Base-by-base conservation (phyloP, 805 yeast species). In the Teunomyces tritomae region DNA sequence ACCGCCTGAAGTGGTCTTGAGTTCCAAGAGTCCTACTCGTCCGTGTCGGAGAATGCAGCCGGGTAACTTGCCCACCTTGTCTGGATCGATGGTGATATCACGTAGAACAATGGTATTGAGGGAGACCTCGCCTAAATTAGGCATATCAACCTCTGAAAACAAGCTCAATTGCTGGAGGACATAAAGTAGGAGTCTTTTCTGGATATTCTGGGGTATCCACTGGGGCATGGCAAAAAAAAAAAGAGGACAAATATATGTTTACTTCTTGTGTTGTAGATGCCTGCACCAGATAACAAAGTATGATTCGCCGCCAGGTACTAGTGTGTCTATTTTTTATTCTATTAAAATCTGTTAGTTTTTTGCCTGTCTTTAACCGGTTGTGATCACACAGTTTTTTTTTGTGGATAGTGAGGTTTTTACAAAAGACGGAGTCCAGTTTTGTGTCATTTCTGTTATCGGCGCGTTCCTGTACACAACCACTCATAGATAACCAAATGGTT, bases 151-250 rank as follows among this genome's bases (percentile, higher is more conserved):
- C 54, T 85, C 87, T 1, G 96, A 86, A 59, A 91, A 88, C 36
- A 91, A 68, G 11, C 91, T 82, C 39, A 90, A 78, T 64, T 89
- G 92, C 61, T 87, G 88, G 24, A 91, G 76, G 4, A 90, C 80
- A 64, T 89, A 89, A 37, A 87, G 80, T 37, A 91, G 78, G 33
- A 90, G 77, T 56, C 96, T 74, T 67, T 87, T 86, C 59, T 90
- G 96, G 36, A 91, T 74, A 65, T 86, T 87, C 63, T 85, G 92
- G 5, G 96, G 92, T 64, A 88, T 77, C 95, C 96, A 89, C 51
- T 60, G 57, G 61, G 74, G 66, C 54, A 60, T 59, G 59, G 53
- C 60, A 39, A 8, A 11, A 13, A 32, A 20, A 20, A 20, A 20
- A 20, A 20, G 24, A 6, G 24, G 6, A 20, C 24, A 20, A 20